A percentile compares a stretch with the other conserved stretches of the same genome.
Evolutionary conservation across 164 flowering plant genomes (phyloP).

Genomic region (Nymphaea colorata): DNA sequence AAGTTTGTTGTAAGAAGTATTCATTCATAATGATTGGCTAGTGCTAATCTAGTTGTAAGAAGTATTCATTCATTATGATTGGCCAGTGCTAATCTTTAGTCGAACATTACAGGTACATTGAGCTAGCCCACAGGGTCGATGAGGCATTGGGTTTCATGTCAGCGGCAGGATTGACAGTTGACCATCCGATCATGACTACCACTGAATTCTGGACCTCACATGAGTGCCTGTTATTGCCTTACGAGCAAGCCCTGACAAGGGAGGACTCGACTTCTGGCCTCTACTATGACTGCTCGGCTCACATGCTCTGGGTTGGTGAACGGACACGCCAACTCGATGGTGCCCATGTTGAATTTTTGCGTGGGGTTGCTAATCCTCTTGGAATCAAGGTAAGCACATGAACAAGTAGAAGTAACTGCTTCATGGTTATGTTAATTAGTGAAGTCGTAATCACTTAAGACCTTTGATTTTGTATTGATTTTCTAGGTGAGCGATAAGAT

Average conservation of each 20-base stretch:
- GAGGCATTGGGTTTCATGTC: slow-evolving; percentile 96
- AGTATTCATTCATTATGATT: background rate
- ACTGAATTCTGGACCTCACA: slow-evolving; percentile 97
- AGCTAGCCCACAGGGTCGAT: slow-evolving; percentile 79
- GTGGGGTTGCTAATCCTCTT: slow-evolving; percentile 84
- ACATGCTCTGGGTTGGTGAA: slow-evolving; percentile 91
- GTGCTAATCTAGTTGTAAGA: background rate
- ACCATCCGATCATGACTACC: slow-evolving; percentile 79
- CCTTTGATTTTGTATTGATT: background rate
- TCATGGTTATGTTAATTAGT: background rate
- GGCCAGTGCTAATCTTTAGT: background rate
- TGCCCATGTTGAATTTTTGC: slow-evolving; percentile 83
- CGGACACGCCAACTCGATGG: slow-evolving; percentile 91
- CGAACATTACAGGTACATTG: slow-evolving; percentile 48
- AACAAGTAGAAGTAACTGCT: background rate
- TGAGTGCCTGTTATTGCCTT: slow-evolving; percentile 83
- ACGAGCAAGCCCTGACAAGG: slow-evolving; percentile 83
- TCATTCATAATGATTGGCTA: background rate
- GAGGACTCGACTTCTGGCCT: slow-evolving; percentile 81
- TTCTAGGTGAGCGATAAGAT: slow-evolving; percentile 90
- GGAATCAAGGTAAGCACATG: slow-evolving; percentile 63
- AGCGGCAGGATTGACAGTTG: slow-evolving; percentile 78
- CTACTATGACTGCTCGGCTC: slow-evolving; percentile 91
- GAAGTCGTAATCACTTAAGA: background rate
- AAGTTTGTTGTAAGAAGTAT: no score